Evolutionary conservation across 495 filamentous ascomycete species (phyloP).

Genomic region (Paragyromitra xinjiangensis): DNA sequence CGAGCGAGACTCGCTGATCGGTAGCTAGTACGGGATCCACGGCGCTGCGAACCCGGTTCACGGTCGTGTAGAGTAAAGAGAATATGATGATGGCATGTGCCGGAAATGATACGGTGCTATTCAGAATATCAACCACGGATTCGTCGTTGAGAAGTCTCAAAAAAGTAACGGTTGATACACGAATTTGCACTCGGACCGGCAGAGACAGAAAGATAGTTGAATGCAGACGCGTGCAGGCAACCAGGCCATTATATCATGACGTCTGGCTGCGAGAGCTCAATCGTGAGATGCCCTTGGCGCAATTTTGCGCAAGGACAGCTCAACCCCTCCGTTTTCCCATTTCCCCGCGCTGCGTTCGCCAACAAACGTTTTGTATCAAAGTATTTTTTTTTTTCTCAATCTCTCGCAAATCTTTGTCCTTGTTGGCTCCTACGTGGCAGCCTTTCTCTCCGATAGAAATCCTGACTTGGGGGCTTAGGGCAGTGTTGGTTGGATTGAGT

Average conservation of each 20-base stretch:
- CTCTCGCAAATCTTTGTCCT: constrained; percentile 35
- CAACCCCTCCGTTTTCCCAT: constrained; percentile 51
- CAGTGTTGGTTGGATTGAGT: constrained; percentile 40
- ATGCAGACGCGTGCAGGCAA: constrained; percentile 43
- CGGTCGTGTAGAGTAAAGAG: constrained; percentile 8
- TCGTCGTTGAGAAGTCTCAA: constrained; percentile 27
- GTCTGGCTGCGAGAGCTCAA: constrained; percentile 44
- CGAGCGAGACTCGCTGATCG: constrained; percentile 27
- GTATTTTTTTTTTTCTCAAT: constrained; percentile 38
- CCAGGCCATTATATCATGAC: constrained; percentile 49
- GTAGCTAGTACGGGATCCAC: constrained; percentile 27
- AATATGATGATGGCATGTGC: constrained; percentile 16
- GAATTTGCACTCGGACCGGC: constrained; percentile 45
- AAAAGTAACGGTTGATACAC: constrained; percentile 47
- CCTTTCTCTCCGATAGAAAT: constrained; percentile 44
- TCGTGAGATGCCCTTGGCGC: constrained; percentile 54
- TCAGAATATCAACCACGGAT: constrained; percentile 36
- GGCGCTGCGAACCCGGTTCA: constrained; percentile 44
- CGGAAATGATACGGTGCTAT: constrained; percentile 28
- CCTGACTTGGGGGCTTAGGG: constrained; percentile 36
- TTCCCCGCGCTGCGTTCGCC: constrained; percentile 52
- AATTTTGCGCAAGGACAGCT: constrained; percentile 54
- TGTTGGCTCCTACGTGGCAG: constrained; percentile 52
- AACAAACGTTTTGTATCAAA: constrained; percentile 54
- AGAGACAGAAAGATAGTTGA: constrained; percentile 20